A percentile compares a stretch with the other conserved stretches of the same genome.
Evolutionary conservation across 768 basidiomycete genomes (phyloP).

Genomic region (Mycena latifolia): DNA sequence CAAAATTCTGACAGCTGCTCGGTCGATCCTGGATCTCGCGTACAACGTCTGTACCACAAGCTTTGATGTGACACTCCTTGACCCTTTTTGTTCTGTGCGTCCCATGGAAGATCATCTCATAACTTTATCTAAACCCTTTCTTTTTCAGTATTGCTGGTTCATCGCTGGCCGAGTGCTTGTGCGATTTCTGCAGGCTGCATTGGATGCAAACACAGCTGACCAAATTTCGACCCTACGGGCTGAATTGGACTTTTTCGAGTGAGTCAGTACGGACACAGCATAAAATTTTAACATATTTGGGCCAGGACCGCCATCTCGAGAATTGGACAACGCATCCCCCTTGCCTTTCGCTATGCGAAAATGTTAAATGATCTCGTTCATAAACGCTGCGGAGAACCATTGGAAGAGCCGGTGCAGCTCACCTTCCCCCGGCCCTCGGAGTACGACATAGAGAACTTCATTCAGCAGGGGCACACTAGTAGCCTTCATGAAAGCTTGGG

Average conservation of each 20-base stretch:
- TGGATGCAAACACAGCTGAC: slow-evolving; percentile 66
- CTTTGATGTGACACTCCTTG: slow-evolving; percentile 77
- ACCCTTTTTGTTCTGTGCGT: slow-evolving; percentile 77
- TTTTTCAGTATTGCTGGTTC: slow-evolving; percentile 75
- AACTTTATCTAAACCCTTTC: slow-evolving; percentile 2
- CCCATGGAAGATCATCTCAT: background rate
- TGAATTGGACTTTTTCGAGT: slow-evolving; percentile 81
- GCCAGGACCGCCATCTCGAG: slow-evolving; percentile 68
- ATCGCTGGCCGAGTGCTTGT: slow-evolving; percentile 74
- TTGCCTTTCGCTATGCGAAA: slow-evolving; percentile 71
- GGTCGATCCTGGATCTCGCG: slow-evolving; percentile 75
- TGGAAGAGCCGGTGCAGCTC: background rate
- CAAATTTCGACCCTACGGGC: slow-evolving; percentile 69
- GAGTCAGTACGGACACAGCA: slow-evolving; percentile 40
- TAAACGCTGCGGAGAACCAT: slow-evolving; percentile 49
- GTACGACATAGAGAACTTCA: slow-evolving; percentile 17
- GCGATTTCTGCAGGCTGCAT: slow-evolving; percentile 74
- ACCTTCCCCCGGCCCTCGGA: slow-evolving; percentile 27
- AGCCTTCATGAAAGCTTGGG: slow-evolving; percentile 32
- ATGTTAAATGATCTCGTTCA: slow-evolving; percentile 65
- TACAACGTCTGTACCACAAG: slow-evolving; percentile 78
- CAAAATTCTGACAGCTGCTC: slow-evolving; percentile 75
- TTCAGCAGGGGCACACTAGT: background rate
- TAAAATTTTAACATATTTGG: slow-evolving; percentile 11
- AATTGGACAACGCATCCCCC: slow-evolving; percentile 75